Evolutionary conservation across 208 protist genomes (phyloP), one percentile per base, ranked within the genome.

Genomic region (Leishmania arabica): DNA sequence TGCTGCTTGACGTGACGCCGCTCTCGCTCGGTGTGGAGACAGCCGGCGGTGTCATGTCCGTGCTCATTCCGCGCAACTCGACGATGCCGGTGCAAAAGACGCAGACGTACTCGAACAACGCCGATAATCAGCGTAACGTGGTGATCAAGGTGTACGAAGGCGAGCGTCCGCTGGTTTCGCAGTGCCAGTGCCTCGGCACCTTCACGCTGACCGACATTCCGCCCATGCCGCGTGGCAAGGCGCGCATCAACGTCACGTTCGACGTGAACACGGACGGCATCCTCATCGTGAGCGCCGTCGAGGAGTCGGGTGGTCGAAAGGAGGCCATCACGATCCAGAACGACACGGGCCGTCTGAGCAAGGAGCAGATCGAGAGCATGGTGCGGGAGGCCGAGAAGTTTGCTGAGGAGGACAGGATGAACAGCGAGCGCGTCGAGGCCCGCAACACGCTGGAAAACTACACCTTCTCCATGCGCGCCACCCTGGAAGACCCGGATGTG

Each of bases 191-290:
- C 65, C 89, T 99, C n/a, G 98, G 98, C 70, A 97, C 95, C 69
- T 99, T 99, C 87, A 93, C 92, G 27, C 91, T 99, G 6, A 91
- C 91, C 11, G 94, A 88, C 78, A 95, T 97, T 51, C 91, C 93
- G n/a, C 90, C 91, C 6, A 80, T 89, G 78, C 90, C 93, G 49
- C 93, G 93, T 56, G 98, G 99, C 89, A 98, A 99, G 66, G 97
- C 98, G 54, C 98, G 99, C 86, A 99, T 99, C 87, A 98, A 99
- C 79, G 99, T 99, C 51, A 98, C 94, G 31, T 99, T 99, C 78
- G 99, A 99, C 92, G 92, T 99, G 40, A 98, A 99, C 91, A 96
- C 97, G 73, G 99, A 99, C 88, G 98, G 99, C 84, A 99, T 99
- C 84, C 89, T 99, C 47, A 90, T 99, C 81, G 99, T 99, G 42